A percentile compares a stretch with the other conserved stretches of the same genome.
Evolutionary conservation across 2,329 filamentous ascomycete genomes (phyloP).

Genomic region (Ophiosphaerella herpotricha): DNA sequence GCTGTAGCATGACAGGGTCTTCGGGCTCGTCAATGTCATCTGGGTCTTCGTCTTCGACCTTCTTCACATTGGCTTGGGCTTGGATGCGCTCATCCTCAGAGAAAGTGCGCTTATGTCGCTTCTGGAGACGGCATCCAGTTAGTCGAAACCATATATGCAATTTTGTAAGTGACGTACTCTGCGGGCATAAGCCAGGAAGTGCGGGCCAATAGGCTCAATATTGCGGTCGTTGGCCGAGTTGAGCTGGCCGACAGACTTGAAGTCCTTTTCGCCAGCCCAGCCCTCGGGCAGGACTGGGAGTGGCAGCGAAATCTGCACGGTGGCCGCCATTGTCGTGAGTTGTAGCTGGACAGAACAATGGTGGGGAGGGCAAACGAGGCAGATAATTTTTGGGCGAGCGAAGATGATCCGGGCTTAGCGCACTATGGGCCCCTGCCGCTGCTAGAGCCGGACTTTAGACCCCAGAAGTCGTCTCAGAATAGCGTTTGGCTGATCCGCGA

Average conservation of each 20-base stretch:
- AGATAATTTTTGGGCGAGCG: slow-evolving; percentile 15
- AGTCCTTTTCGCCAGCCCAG: slow-evolving; percentile 89
- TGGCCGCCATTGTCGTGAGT: slow-evolving; percentile 66
- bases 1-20: slow-evolving; percentile 86
- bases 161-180: slow-evolving; percentile 61
- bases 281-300: slow-evolving; percentile 77
- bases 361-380: slow-evolving; percentile 11
- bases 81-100: slow-evolving; percentile 98
- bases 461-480: slow-evolving; percentile 23
- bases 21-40: slow-evolving; percentile 93
- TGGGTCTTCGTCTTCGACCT: slow-evolving; percentile 87
- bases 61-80: slow-evolving; percentile 92
- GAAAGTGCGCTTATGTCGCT: slow-evolving; percentile 94
- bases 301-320: slow-evolving; percentile 65
- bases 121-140: slow-evolving; percentile 46
- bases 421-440: background rate
- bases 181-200: slow-evolving; percentile 96
- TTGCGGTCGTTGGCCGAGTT: slow-evolving; percentile 80
- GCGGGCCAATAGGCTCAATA: slow-evolving; percentile 93
- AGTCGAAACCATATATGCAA: slow-evolving; percentile 8
- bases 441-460: slow-evolving; percentile 3
- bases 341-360: slow-evolving; percentile 11
- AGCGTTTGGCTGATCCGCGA: slow-evolving; percentile 16
- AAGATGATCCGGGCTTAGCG: slow-evolving; percentile 1
- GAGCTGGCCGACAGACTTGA: slow-evolving; percentile 80